Conservation (phyloP, 768 basidiomycete species). For the Tylopilus balloui region DNA sequence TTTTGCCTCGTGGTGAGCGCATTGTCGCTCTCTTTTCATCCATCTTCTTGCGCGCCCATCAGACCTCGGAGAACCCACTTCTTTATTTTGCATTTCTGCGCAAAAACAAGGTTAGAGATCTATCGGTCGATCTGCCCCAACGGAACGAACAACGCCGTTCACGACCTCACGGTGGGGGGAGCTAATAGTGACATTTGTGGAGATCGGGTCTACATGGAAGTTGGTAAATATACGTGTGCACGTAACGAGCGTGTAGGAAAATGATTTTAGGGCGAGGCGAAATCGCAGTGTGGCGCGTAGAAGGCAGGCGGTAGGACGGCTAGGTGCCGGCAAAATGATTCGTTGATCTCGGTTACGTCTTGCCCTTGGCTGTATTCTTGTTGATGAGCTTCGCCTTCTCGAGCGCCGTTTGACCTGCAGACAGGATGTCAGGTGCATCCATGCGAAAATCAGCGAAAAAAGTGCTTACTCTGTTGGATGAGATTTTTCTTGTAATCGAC, state of each 20-base stretch:
- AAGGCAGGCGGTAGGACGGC: constrained; percentile 5
- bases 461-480: constrained; percentile 64
- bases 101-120: constrained; percentile 18
- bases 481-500: constrained; percentile 90
- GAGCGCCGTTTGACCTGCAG: constrained; percentile 71
- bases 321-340: neutral
- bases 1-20: constrained; percentile 27
- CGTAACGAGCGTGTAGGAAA: constrained; percentile 12
- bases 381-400: constrained; percentile 93
- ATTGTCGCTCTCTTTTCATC: constrained; percentile 21
- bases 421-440: constrained; percentile 4
- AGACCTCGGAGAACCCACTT: constrained; percentile 27
- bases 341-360: constrained; percentile 39
- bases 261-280: constrained; percentile 11
- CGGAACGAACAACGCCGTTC: constrained; percentile 7
- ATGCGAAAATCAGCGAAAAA: neutral
- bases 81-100: constrained; percentile 1
- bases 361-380: constrained; percentile 73
- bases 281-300: constrained; percentile 6
- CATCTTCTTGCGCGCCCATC: constrained; percentile 14
- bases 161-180: constrained; percentile 5
- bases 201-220: constrained; percentile 12
- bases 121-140: constrained; percentile 14
- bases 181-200: constrained; percentile 17
- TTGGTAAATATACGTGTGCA: constrained; percentile 11